Evolutionary conservation across 495 filamentous ascomycete species (phyloP), one percentile per base, ranked within the genome.

Genomic region (Xylaria grammica): DNA sequence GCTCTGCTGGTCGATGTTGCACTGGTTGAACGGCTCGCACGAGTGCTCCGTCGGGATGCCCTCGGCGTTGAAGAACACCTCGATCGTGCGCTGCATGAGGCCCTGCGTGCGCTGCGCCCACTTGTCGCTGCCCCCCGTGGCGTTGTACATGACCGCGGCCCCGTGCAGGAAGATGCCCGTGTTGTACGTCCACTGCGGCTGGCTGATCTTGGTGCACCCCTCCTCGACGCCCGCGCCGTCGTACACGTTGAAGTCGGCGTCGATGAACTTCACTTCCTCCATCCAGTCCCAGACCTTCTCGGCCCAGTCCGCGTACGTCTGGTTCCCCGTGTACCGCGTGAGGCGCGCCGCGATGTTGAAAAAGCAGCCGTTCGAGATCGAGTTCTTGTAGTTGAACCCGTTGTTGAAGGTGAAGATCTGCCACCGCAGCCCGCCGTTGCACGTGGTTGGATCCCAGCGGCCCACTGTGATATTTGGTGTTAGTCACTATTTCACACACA

Each of bases 271-370:
- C 11, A 86, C 79, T 0, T 70, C 67, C 0, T 74, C 73, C 67
- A 85, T 85, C 92, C 92, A 96, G 30, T 90, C 86, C 77, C 80
- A 93, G 40, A 87, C 82, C 65, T 85, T 88, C 60, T 85, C 79
- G 3, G 90, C 91, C 91, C 91, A 93, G 45, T 89, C 81, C 2
- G 83, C 82, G 71, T 94, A 94, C 0, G 90, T 92, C 52, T 85
- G 70, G 73, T 94, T 93, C 38, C 86, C 86, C 6, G 91, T 94
- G 72, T 91, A 93, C 15, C 86, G 80, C 3, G 85, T 89, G 11
- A 95, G 79, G 1, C 91, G 87, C 0, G 91, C 83, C n/a, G 89
- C 87, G n/a, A 95, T 78, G 72, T 93, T 91, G 75, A 94, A 92
- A 67, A 95, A 87, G 63, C 86, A 87, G 5, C 90, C 91, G 73